Evolutionary conservation across 2,329 filamentous ascomycete genomes (phyloP), one percentile per base, ranked within the genome.

Genomic region (Trichoderma sp.): DNA sequence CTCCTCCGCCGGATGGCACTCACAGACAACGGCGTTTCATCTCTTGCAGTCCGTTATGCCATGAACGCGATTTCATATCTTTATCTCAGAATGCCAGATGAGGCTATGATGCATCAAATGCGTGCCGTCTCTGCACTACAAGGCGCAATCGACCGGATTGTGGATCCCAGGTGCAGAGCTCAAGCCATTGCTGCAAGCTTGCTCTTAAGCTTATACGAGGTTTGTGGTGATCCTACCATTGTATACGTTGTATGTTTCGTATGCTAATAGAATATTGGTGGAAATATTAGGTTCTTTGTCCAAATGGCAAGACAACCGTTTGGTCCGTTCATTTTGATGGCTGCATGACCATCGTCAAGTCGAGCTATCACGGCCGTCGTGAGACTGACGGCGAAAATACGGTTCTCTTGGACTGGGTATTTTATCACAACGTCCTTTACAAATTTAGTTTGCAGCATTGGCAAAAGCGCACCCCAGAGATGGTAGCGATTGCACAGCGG

Each of bases 401-500:
- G 12, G 26, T 32, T 30, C 66, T 72, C 11, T n/a, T 72, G 12
- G 67, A 72, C 14, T 72, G 71, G 71, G 60, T 71, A 8, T 72
- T 72, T 53, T 72, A 72, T 34, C 71, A 72, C 34, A 71, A 70
- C n/a, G 71, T 72, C 5, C 58, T 72, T 12, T 72, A 72, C 28
- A 72, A 71, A 32, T 71, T 72, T 15, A 72, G 71, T 9, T 21
- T 72, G n/a, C 66, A 72, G 58, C 71, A 72, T 56, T 72, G 71
- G 71, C 21, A 60, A 14, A 34, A 53, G 7, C 71, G 71, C 18
- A 72, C 64, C 32, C 39, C 53, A 6, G 36, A 70, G n/a, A 62
- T 72, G 71, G 43, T 30, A 26, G 64, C 36, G 21, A 61, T 72
- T 32, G 56, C 71, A 2, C 67, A 70, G n/a, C 34, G 65, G 4